Evolutionary conservation across 78 protist species (phyloP).

Genomic region (Dictyostelium citrinum): DNA sequence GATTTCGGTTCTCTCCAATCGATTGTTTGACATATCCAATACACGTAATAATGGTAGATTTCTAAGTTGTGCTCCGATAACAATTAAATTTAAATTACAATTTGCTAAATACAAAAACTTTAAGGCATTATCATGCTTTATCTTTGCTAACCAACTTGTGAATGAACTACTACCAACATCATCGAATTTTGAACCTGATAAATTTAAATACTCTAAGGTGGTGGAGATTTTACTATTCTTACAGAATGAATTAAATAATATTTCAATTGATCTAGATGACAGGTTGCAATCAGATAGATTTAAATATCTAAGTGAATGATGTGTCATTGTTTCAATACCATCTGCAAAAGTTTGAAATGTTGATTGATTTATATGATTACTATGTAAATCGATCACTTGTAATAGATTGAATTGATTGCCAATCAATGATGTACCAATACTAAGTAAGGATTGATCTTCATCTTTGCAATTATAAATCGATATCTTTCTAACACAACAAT

Average conservation of each 20-base stretch:
- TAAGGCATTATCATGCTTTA: neutral
- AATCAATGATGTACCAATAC: neutral
- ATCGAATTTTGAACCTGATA: slow-evolving; percentile 10
- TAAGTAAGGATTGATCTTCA: neutral
- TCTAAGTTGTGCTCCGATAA: neutral
- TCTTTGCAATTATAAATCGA: neutral
- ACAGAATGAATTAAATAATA: neutral
- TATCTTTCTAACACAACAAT: slow-evolving; percentile 19
- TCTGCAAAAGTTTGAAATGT: neutral
- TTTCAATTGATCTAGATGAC: neutral
- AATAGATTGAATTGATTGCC: neutral
- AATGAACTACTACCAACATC: slow-evolving; percentile 8
- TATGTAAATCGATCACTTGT: slow-evolving; percentile 31
- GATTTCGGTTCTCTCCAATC: slow-evolving; percentile 15
- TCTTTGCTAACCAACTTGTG: neutral
- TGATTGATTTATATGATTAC: neutral
- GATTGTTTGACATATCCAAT: slow-evolving; percentile 4
- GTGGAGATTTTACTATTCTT: neutral
- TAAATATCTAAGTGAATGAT: slow-evolving; percentile 27
- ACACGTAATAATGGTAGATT: neutral
- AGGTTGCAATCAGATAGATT: slow-evolving; percentile 24
- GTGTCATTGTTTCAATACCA: slow-evolving; percentile 32
- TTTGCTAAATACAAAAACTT: neutral
- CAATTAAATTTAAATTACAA: slow-evolving; percentile 1
- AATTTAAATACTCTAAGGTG: neutral